Evolutionary conservation across 2,329 filamentous ascomycete genomes (phyloP).

Genomic region (Aspergillus vadensis): DNA sequence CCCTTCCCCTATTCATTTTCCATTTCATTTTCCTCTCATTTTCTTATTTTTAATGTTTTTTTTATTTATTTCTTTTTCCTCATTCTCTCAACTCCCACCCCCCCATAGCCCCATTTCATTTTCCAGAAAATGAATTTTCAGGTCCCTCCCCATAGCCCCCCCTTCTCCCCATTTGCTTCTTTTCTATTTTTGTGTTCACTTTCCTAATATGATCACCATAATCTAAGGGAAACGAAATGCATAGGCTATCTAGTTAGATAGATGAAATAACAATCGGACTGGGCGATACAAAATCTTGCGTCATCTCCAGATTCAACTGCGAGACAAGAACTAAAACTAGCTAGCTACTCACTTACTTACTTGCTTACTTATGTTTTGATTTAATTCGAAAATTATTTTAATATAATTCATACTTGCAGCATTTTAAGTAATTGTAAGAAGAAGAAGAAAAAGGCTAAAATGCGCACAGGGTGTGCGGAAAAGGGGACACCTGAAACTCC

Average conservation of each 20-base stretch:
- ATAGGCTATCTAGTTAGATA: not conserved
- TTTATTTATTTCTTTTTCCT: not conserved
- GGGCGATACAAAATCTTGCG: not conserved
- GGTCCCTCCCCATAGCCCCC: not conserved
- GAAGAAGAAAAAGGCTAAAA: not conserved
- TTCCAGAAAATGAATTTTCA: constrained; percentile 8
- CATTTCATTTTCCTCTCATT: not conserved
- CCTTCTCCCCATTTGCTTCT: constrained; percentile 15
- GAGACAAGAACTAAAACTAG: not conserved
- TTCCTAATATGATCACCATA: not conserved
- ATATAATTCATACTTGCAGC: not conserved
- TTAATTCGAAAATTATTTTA: not conserved
- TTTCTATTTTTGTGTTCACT: constrained; percentile 16
- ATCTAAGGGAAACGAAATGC: constrained; percentile 2
- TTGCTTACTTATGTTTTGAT: no score
- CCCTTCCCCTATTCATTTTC: constrained; percentile 6
- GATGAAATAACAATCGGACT: constrained; percentile 1
- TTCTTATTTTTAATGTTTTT: constrained; percentile 1
- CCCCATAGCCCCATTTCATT: not conserved
- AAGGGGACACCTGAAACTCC: constrained; percentile 22
- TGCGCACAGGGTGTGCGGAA: constrained; percentile 19
- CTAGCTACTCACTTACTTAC: no score
- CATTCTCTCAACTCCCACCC: no score
- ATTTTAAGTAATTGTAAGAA: not conserved
- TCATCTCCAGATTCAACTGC: not conserved